Base-by-base conservation (phyloP, 2,329 filamentous ascomycete species). In the Botrytis paeoniae region DNA sequence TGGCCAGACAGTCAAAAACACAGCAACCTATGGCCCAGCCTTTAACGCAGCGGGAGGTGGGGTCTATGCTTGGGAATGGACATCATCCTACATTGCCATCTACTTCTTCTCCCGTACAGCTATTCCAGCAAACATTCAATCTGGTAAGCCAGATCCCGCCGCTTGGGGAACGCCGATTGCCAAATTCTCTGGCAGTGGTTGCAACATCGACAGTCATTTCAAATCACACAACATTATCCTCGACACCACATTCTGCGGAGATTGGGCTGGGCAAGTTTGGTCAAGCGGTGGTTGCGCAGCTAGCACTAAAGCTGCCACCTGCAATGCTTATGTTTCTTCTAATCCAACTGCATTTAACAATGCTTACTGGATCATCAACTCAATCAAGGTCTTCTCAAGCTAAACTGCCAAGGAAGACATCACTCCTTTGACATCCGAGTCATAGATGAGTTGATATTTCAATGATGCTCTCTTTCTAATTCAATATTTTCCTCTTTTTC, bases 191-290 rank as follows among this genome's bases (percentile, higher is more conserved):
- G 87, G 85, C 59, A 89, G 87, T 1, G 86, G 85, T 72, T 98
- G 95, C 82, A 84, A 95, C 77, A 92, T 97, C 76, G 85, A 90
- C 74, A 76, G 82, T 1, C 87, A 91, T 81, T 97, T 98, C 84
- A 84, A 84, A 74, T 82, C 91, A 74, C 88, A 97, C 84, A 88
- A 91, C 78, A 89, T 98, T 75, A 88, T 95, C 75, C 91, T 96
- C 82, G 89, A 95, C 83, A 96, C 91, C 0, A 92, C 92, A 9
- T 93, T 97, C 81, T 98, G 95, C 82, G 95, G 95, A 32, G 70
- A 92, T 80, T 97, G 94, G 94, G 94, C 94, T 10, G 93, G 93
- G 39, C 81, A 84, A 63, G 89, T 90, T 51, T 97, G 92, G 91
- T 79, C 73, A 54, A 86, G 90, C 74, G 75, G 82, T 9, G 85